Evolutionary conservation across 768 basidiomycete genomes (phyloP).

Genomic region (Leccinum pellstonianum): DNA sequence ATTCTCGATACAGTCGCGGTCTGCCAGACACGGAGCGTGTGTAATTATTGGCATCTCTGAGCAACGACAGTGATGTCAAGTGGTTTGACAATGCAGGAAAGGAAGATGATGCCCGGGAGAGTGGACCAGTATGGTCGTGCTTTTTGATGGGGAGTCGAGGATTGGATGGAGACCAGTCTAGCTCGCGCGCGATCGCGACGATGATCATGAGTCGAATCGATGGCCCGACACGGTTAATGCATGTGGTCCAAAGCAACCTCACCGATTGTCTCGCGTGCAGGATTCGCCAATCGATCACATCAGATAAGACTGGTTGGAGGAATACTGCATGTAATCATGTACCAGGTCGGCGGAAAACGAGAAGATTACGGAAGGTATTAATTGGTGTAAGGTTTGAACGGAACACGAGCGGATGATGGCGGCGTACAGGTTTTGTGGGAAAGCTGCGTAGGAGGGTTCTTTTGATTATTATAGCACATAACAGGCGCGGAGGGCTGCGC

Average conservation of each 20-base stretch:
- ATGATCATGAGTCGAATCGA: not conserved
- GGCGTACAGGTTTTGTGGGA: conserved; percentile 8
- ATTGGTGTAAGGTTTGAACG: conserved; percentile 1
- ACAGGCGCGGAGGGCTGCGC: conserved; percentile 1
- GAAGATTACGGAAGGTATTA: conserved; percentile 3
- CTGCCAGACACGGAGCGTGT: not conserved
- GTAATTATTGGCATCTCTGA: not conserved
- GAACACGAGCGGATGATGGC: conserved; percentile 4
- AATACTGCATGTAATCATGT: not conserved
- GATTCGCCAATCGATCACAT: conserved; percentile 14
- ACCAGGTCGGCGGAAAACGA: not conserved
- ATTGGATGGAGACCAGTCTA: not conserved
- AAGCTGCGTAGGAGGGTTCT: conserved; percentile 6
- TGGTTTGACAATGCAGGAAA: conserved; percentile 7
- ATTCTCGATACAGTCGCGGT: conserved; percentile 13
- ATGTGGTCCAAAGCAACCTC: not conserved
- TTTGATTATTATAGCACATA: conserved; percentile 10
- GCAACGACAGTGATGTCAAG: not conserved
- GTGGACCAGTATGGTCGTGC: not conserved
- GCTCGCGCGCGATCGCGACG: not conserved
- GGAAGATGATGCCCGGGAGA: conserved; percentile 3
- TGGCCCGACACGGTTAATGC: not conserved
- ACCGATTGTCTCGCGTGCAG: not conserved
- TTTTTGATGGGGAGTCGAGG: not conserved
- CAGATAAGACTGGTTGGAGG: conserved; percentile 8